Conservation (phyloP, 2,329 filamentous ascomycete species). For the Stylonectria norvegica region DNA sequence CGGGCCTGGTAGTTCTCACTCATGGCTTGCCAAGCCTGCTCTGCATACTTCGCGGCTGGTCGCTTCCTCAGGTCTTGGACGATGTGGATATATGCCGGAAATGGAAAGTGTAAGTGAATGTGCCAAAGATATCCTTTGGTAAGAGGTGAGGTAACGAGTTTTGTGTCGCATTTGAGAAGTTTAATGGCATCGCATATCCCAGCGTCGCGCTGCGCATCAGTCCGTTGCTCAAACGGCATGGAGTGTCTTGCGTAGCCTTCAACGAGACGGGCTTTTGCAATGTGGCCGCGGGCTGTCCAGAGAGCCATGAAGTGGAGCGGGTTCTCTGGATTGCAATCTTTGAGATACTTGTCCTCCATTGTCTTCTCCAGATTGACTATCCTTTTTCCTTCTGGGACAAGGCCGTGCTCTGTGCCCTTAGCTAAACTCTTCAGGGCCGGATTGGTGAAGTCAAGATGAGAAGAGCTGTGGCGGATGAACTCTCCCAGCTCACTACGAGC, state of each 20-base stretch:
- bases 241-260: conserved; percentile 41
- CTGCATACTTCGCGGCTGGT: conserved; percentile 19
- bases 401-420: not conserved
- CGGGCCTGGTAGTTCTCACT: conserved; percentile 29
- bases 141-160: conserved; percentile 28
- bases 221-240: conserved; percentile 16
- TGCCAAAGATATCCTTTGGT: conserved; percentile 38
- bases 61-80: conserved; percentile 31
- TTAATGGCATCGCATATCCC: conserved; percentile 30
- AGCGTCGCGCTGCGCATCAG: conserved; percentile 27
- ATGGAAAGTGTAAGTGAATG: conserved; percentile 35
- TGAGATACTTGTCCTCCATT: conserved; percentile 47
- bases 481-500: conserved; percentile 40
- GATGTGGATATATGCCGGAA: conserved; percentile 40
- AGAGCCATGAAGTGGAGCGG: conserved; percentile 41
- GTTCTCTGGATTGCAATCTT: conserved; percentile 35
- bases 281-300: conserved; percentile 35
- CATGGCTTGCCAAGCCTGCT: conserved; percentile 33
- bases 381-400: conserved; percentile 19
- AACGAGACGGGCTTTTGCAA: conserved; percentile 50
- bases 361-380: conserved; percentile 36
- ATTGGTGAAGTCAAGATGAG: conserved; percentile 34
- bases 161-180: conserved; percentile 38
- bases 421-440: conserved; percentile 30
- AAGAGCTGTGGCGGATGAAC: conserved; percentile 32